Evolutionary conservation across 352 stramenopile species (phyloP), one percentile per base, ranked within the genome.

Genomic region (Detonula confervacea): DNA sequence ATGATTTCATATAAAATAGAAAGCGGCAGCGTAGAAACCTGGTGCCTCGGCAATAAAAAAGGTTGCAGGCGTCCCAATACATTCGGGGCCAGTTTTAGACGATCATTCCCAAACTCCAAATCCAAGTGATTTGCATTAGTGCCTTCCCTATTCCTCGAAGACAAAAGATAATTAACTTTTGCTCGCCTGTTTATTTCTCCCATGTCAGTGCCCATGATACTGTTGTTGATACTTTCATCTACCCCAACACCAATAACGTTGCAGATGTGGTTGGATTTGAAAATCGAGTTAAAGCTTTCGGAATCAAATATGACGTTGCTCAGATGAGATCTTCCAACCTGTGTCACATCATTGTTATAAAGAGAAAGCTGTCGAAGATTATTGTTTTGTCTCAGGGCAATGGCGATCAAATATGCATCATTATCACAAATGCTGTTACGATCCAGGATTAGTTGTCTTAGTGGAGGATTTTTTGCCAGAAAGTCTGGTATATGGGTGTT

Each of bases 1-100:
- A 49, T 20, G 16, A 49, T 49, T 49, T 49, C 39, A 49, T 49
- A 49, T 2, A 49, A n/a, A 16, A 49, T 49, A 49, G 39, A 49
- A 16, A 49, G 39, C 18, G 39, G 39, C 33, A 11, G 33, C 33
- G 4, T n/a, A 20, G 4, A 16, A 6, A 49, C 18, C 39, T n/a
- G 5, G 4, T 5, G 4, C 12, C 4, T 5, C 1, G 39, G 4
- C 39, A 18, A n/a, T 49, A 49, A 49, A n/a, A 20, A 49, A 16
- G 16, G 39, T 9, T 49, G 39, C 39, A 49, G 1, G 18, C 39
- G 18, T n/a, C 18, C 39, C 39, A 49, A 49, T 49, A 49, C 39
- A 5, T 16, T 9, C 11, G 39, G 39, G 2, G 18, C 39, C 11
- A 49, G 39, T n/a, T 49, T 16, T n/a, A 49, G 11, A 18, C 5